These are phyloP conservation scores for Amanita pallidorosea DNA, from an alignment of 768 basidiomycete species.

Conservation along the genomic window DNA sequence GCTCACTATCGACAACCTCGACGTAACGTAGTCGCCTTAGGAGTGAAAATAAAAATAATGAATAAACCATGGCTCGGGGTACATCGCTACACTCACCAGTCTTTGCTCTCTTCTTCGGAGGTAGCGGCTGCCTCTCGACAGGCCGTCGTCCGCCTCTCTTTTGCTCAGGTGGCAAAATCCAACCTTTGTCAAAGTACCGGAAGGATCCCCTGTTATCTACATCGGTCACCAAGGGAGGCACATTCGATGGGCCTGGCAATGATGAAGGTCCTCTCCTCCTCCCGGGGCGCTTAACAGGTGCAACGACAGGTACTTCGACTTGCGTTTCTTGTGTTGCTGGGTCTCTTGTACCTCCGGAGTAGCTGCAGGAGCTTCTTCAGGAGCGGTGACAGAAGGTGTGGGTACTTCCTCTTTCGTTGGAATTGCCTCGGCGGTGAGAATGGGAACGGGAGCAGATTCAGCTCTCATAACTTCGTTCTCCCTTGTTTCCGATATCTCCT, in stretches of 20 bases:
- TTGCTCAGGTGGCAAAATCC: constrained; percentile 74
- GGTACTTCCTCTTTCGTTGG: not conserved
- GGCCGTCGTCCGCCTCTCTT: constrained; percentile 49
- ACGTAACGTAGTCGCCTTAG: constrained; percentile 23
- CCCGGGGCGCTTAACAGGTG: constrained; percentile 9
- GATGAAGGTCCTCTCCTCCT: constrained; percentile 19
- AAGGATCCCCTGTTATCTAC: constrained; percentile 69
- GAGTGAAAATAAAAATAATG: constrained; percentile 6
- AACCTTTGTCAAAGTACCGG: constrained; percentile 74
- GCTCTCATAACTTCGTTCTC: not conserved
- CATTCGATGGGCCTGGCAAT: constrained; percentile 17
- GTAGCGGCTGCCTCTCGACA: constrained; percentile 31
- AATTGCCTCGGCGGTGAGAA: not conserved
- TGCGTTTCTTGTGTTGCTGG: not conserved
- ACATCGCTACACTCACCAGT: constrained; percentile 22
- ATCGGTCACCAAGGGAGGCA: constrained; percentile 53
- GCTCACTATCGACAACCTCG: constrained; percentile 35
- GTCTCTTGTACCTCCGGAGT: not conserved
- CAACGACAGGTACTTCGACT: not conserved
- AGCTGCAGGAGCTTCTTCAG: not conserved
- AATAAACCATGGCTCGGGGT: not conserved
- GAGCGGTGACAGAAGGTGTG: constrained; percentile 1
- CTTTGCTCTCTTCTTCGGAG: constrained; percentile 45
- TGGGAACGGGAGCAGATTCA: not conserved
- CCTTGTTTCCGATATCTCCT: not conserved